Evolutionary conservation across 805 yeast species (phyloP).

Genomic region (Nakazawaea holstii): DNA sequence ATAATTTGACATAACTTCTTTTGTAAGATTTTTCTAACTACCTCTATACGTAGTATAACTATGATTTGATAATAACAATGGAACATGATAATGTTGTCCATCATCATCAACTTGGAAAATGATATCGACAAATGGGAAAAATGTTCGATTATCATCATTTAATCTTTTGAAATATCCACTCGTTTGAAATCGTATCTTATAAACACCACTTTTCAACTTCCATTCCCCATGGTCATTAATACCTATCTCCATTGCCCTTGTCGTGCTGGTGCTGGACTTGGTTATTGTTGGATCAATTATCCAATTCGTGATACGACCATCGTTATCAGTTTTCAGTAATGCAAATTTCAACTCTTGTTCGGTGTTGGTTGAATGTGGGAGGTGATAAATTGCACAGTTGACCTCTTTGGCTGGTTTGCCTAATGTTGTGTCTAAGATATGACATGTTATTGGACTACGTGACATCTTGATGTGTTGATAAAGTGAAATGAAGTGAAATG

Average conservation of each 20-base stretch:
- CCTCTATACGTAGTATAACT: slow-evolving; percentile 93
- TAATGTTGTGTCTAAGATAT: slow-evolving; percentile 74
- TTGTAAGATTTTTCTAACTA: slow-evolving; percentile 38
- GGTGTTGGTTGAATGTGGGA: slow-evolving; percentile 22
- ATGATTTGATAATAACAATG: slow-evolving; percentile 76
- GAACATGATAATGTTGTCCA: slow-evolving; percentile 84
- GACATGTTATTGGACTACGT: slow-evolving; percentile 71
- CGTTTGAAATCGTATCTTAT: slow-evolving; percentile 74
- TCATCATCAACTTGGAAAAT: slow-evolving; percentile 65
- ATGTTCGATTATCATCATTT: slow-evolving; percentile 35
- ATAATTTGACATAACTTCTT: too few relatives aligned
- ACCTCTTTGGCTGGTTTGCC: slow-evolving; percentile 84
- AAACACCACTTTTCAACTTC: slow-evolving; percentile 52
- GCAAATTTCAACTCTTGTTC: slow-evolving; percentile 41
- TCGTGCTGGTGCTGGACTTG: too few relatives aligned
- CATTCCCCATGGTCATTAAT: slow-evolving; percentile 30
- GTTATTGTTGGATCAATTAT: slow-evolving; percentile 30
- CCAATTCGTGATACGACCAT: slow-evolving; percentile 81
- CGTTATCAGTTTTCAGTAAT: slow-evolving; percentile 63
- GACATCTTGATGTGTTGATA: slow-evolving; percentile 2
- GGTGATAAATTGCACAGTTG: slow-evolving; percentile 52
- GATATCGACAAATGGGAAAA: slow-evolving; percentile 87
- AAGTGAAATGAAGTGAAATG: too few relatives aligned
- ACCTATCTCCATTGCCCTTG: neutral
- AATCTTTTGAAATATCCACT: slow-evolving; percentile 49